phyloP scores from a whole-genome alignment of 2,329 filamentous ascomycete genomes.

The Diaporthe humulicola region DNA sequence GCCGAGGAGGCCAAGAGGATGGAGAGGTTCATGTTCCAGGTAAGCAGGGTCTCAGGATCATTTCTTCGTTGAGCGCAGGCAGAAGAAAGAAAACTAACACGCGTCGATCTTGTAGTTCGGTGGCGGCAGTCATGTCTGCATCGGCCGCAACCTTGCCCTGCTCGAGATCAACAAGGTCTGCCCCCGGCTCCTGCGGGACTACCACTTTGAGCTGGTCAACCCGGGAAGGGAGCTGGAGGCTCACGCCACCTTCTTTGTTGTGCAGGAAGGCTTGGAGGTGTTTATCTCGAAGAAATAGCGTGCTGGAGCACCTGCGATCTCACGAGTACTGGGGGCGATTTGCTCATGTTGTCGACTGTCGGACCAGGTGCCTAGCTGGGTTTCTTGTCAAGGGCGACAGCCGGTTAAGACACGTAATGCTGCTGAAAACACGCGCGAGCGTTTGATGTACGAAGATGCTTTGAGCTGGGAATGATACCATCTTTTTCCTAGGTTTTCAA shows the following conservation, averaged over 20 bases:
- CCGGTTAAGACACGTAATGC: background rate
- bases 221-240: conserved; percentile 63
- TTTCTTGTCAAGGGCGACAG: background rate
- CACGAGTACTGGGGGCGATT: background rate
- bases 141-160: conserved; percentile 67
- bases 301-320: too few relatives aligned
- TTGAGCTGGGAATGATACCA: conserved; percentile 11
- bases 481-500: background rate
- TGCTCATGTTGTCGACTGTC: too few relatives aligned
- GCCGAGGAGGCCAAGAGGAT: conserved; percentile 59
- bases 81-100: background rate
- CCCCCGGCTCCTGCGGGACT: conserved; percentile 67
- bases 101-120: conserved; percentile 59
- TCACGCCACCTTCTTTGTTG: conserved; percentile 71
- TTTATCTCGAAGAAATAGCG: conserved; percentile 55
- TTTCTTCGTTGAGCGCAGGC: background rate
- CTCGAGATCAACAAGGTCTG: conserved; percentile 72
- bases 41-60: conserved; percentile 45
- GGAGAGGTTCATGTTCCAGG: conserved; percentile 70
- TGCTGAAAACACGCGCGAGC: conserved; percentile 8
- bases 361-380: background rate
- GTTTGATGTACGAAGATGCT: background rate
- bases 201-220: conserved; percentile 65
- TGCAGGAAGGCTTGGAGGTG: conserved; percentile 68
- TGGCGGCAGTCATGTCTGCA: conserved; percentile 67